A percentile compares a stretch with the other conserved stretches of the same genome.
phyloP scores from a whole-genome alignment of 75 land plant species.

The Chamaecyparis obtusa region DNA sequence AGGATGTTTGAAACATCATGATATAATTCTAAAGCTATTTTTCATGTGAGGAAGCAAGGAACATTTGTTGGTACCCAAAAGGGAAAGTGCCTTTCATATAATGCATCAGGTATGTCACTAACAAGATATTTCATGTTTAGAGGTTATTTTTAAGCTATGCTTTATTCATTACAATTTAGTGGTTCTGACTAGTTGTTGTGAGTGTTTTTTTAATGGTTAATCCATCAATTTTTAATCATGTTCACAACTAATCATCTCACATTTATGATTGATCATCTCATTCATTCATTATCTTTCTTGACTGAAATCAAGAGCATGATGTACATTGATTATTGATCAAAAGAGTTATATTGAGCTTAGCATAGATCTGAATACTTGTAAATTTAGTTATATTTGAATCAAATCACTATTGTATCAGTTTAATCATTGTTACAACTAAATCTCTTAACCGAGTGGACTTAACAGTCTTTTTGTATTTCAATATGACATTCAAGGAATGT shows the following conservation, averaged over 20 bases:
- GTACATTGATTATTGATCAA: no score
- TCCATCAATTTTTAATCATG: neutral
- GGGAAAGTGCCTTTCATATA: constrained; percentile 81
- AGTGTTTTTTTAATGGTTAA: no score
- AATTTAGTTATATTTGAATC: no score
- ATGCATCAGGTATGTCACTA: constrained; percentile 60
- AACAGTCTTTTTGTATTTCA: no score
- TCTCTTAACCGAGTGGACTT: no score
- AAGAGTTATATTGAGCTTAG: no score
- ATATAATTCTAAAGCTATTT: neutral
- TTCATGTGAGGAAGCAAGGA: constrained; percentile 46
- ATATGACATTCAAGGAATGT: no score
- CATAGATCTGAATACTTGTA: no score
- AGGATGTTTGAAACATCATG: neutral
- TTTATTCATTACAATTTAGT: neutral
- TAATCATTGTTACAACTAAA: no score
- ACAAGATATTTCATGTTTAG: neutral
- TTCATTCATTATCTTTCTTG: neutral
- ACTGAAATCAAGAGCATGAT: no score
- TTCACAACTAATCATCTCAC: neutral
- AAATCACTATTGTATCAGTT: no score
- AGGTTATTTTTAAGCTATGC: neutral
- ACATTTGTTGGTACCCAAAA: constrained; percentile 91
- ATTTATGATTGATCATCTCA: neutral
- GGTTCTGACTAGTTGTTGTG: neutral